Conservation (phyloP, 2,329 filamentous ascomycete species). For the Aureobasidium leucospermi region DNA sequence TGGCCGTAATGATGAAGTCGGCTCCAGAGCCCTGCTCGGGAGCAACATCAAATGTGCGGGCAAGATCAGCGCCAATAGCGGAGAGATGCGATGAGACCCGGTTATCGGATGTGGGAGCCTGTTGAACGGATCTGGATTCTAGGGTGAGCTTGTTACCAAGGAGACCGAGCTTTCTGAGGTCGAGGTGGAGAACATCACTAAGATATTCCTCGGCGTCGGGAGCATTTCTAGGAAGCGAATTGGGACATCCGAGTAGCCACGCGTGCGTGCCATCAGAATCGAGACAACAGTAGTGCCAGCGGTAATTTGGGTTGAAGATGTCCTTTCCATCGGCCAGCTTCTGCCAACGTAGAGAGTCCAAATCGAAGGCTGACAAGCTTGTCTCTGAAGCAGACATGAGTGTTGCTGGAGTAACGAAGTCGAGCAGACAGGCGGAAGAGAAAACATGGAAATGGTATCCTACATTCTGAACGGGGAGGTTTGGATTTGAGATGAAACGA, state of each 20-base stretch:
- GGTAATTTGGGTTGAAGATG: slow-evolving; percentile 83
- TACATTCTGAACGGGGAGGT: slow-evolving; percentile 79
- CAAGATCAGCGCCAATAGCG: slow-evolving; percentile 76
- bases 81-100: slow-evolving; percentile 43
- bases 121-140: slow-evolving; percentile 30
- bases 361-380: slow-evolving; percentile 79
- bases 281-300: slow-evolving; percentile 97
- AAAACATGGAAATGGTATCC: slow-evolving; percentile 95
- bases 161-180: slow-evolving; percentile 84
- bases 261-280: slow-evolving; percentile 93
- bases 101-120: slow-evolving; percentile 47
- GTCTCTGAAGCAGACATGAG: slow-evolving; percentile 83
- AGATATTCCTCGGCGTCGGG: slow-evolving; percentile 80
- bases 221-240: slow-evolving; percentile 60
- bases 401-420: slow-evolving; percentile 87
- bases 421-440: slow-evolving; percentile 83
- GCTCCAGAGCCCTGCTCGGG: slow-evolving; percentile 79
- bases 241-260: slow-evolving; percentile 89
- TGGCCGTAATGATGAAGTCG: slow-evolving; percentile 85
- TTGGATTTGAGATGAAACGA: slow-evolving; percentile 80
- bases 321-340: slow-evolving; percentile 90
- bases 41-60: slow-evolving; percentile 76
- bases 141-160: slow-evolving; percentile 62
- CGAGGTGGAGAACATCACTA: slow-evolving; percentile 89
- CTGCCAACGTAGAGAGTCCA: slow-evolving; percentile 85